Percentiles rank a stretch among this genome's conserved stretches.
phyloP scores from a whole-genome alignment of 257 asterid species.

The Verbascum thapsus region DNA sequence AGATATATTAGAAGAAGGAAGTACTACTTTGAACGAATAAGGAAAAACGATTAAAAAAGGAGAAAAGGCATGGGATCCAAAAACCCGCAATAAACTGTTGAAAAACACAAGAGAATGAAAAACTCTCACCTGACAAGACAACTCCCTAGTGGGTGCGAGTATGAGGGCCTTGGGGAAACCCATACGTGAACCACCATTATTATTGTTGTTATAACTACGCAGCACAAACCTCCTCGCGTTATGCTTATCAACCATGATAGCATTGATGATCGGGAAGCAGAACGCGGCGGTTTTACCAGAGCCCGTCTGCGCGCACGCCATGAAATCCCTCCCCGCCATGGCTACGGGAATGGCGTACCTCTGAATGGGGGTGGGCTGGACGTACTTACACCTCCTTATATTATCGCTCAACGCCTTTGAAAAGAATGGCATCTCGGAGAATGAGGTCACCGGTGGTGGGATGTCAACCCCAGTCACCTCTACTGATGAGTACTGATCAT shows the following conservation, averaged over 20 bases:
- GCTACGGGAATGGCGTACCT: slow-evolving; percentile 70
- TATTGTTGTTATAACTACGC: too few relatives aligned
- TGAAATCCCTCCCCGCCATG: slow-evolving; percentile 68
- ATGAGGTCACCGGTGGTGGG: slow-evolving; percentile 60
- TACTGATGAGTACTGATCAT: slow-evolving; percentile 29
- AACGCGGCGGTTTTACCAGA: slow-evolving; percentile 90
- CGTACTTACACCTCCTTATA: slow-evolving; percentile 60
- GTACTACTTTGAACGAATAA: too few relatives aligned
- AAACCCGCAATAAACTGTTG: background rate
- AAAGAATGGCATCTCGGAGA: slow-evolving; percentile 49
- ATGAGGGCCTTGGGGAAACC: slow-evolving; percentile 69
- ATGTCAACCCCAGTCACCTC: slow-evolving; percentile 59
- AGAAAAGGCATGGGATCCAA: background rate
- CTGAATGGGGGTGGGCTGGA: slow-evolving; percentile 75
- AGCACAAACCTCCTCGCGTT: too few relatives aligned
- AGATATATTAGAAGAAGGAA: too few relatives aligned
- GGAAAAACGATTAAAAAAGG: too few relatives aligned
- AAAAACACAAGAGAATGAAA: background rate
- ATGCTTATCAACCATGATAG: slow-evolving; percentile 34
- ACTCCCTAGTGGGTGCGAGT: slow-evolving; percentile 81
- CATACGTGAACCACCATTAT: too few relatives aligned
- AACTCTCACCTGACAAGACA: slow-evolving; percentile 59
- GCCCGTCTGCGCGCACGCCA: slow-evolving; percentile 92
- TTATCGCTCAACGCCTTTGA: slow-evolving; percentile 43
- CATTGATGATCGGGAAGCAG: slow-evolving; percentile 68